phyloP scores from a whole-genome alignment of 1,284 basidiomycete species.

The Tetrapyrgos nigripes region DNA sequence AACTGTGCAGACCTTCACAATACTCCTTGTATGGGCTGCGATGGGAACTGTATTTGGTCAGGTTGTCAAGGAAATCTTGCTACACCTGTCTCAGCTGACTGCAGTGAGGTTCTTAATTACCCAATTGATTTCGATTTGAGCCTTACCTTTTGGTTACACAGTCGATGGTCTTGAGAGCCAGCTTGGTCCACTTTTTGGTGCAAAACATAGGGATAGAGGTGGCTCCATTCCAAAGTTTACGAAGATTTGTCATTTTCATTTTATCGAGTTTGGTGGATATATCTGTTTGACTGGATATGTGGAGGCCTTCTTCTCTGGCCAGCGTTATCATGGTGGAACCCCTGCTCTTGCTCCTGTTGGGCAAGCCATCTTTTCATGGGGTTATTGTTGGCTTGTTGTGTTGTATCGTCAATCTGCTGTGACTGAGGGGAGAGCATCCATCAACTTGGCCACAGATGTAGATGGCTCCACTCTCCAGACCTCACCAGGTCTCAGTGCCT shows the following conservation, averaged over 20 bases:
- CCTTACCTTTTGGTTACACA: background rate
- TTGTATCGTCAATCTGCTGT: background rate
- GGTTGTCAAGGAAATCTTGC: slow-evolving; percentile 3
- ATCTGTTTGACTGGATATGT: background rate
- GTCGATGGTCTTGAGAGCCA: background rate
- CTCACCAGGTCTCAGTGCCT: too few species aligned
- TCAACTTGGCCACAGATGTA: too few species aligned
- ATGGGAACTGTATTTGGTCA: background rate
- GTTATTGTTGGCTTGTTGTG: background rate
- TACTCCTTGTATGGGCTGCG: background rate
- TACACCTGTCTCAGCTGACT: background rate
- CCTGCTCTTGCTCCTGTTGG: background rate
- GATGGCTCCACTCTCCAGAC: too few species aligned
- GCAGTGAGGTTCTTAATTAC: background rate
- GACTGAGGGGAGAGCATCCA: background rate
- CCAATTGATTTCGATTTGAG: background rate
- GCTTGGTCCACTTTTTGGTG: background rate
- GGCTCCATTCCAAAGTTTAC: background rate
- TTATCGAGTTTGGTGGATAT: background rate
- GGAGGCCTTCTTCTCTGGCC: background rate
- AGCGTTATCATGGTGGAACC: background rate
- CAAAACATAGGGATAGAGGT: background rate
- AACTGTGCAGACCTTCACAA: background rate
- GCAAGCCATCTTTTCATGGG: background rate
- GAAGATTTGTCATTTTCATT: background rate